Base-by-base conservation (phyloP, 2,329 filamentous ascomycete species). In the Fusarium agapanthi region DNA sequence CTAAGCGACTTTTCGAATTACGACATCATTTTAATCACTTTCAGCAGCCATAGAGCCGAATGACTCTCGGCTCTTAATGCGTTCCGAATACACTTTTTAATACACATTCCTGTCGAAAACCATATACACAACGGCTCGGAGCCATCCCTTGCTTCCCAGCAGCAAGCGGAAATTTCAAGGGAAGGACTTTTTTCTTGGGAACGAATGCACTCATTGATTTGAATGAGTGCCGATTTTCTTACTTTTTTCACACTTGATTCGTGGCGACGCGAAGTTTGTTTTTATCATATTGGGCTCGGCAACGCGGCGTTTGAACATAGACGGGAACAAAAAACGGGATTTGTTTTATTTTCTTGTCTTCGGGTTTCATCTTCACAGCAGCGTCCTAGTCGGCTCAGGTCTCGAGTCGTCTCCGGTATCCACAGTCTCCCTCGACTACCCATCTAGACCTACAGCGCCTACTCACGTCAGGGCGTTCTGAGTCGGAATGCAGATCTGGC, bases 141-240 rank as follows among this genome's bases (percentile, higher is more conserved):
- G 81, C 81, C 80, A 81, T 71, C 68, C 74, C 76, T 81, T 80
- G 80, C 80, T 81, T 81, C 78, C 78, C 80, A 82, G 81, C 78
- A 81, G 79, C 79, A 80, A 78, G 76, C 47, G 72, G 65, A 74
- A 75, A 71, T 70, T 68, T 65, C 65, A 74, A 75, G 70, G 67
- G 69, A 67, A 73, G 26, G 67, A 38, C 55, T 55, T 67, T 65
- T 44, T 72, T 68, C 54, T 70, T 54, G 61, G 61, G 67, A 72
- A 72, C 54, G 47, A 63, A 63, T 65, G 67, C 72, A 67, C 61
- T 57, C 48, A 53, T 54, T 47, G 51, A 66, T 69, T 69, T 55
- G 45, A 57, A 47, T 55, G 54, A 63, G 61, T 67, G 66, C 44
- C 55, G 50, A 62, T 56, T 69, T 58, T 61, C 43, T 63, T 62